Conservation (phyloP, 345 rosid genomes). For the Dipteronia dyeriana region DNA sequence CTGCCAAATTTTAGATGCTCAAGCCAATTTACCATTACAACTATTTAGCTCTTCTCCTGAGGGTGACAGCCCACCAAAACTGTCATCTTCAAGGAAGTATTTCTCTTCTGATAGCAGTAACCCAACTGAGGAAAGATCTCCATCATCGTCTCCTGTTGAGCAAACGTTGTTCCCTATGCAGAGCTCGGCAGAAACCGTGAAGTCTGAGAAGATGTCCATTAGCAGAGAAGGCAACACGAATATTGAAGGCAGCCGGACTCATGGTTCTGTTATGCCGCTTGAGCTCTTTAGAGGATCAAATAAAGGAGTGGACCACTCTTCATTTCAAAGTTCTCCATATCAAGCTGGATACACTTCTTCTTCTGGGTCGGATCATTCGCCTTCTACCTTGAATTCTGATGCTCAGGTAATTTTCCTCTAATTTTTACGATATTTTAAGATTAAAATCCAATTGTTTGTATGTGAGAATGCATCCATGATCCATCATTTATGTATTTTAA, state of each 20-base stretch:
- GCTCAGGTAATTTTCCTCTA: conserved; percentile 51
- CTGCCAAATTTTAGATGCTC: conserved; percentile 55
- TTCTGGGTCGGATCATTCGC: conserved; percentile 91
- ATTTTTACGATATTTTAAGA: background rate
- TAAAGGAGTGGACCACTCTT: conserved; percentile 44
- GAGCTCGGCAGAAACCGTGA: conserved; percentile 53
- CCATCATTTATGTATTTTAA: background rate
- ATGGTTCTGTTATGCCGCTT: conserved; percentile 47
- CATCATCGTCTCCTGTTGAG: conserved; percentile 77
- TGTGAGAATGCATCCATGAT: background rate
- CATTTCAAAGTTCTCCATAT: conserved; percentile 52
- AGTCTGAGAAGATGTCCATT: conserved; percentile 46
- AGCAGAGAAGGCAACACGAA: conserved; percentile 42
- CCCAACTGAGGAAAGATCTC: conserved; percentile 73
- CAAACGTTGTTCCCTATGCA: conserved; percentile 77
- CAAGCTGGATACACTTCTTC: conserved; percentile 75
- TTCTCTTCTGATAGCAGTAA: conserved; percentile 93
- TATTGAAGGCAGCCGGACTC: conserved; percentile 41
- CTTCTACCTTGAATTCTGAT: conserved; percentile 77
- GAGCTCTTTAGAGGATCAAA: conserved; percentile 69
- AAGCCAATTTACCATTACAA: conserved; percentile 68
- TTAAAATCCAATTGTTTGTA: background rate
- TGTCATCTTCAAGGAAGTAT: conserved; percentile 71
- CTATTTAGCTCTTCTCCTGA: conserved; percentile 79
- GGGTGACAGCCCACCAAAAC: conserved; percentile 63